Evolutionary conservation across 2,329 filamentous ascomycete genomes (phyloP), one percentile per base, ranked within the genome.

Genomic region (Claviceps monticola): DNA sequence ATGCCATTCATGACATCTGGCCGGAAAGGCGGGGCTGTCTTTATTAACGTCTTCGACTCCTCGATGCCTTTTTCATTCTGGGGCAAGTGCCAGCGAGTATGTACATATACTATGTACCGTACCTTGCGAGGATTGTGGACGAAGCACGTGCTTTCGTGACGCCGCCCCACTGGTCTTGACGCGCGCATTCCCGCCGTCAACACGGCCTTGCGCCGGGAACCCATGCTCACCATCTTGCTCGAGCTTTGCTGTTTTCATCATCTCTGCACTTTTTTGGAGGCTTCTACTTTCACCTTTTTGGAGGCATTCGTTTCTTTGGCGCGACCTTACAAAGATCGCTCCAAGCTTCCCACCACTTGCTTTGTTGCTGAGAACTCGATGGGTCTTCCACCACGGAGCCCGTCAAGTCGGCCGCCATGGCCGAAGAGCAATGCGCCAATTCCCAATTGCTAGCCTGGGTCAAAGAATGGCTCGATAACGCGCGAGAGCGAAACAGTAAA

Each of bases 401-500:
- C 13, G 14, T 19, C 17, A 19, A 26, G 5, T 9, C 46, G 2
- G 36, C 21, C 6, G 38, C 14, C 46, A 58, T 57, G 55, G 49
- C 53, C 26, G 64, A 63, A 38, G 51, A 68, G 34, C 67, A 71
- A 29, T 83, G 78, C 56, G 76, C 80, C 16, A 93, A 93, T 59
- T 82, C 86, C 5, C 72, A 87, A 42, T 74, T 88, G 8, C 73
- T 90, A 11, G 69, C 70, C 56, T 90, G 84, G 81, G 79, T 90
- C 49, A 83, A 86, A 61, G 84, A 89, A 70, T 88, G 83, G 84
- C 75, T 84, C 48, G 83, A 89, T 45, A 64, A 76, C 42, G 86
- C 84, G 13, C 74, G 76, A 48, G 79, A 87, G 58, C 77, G 76
- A 46, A 87, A 84, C 61, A 78, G 79, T 17, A 88, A 87, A 62